These are phyloP conservation scores for Coemansia sp. DNA, from an alignment of 192 early-diverging fungal genomes.

Conservation along the genomic window DNA sequence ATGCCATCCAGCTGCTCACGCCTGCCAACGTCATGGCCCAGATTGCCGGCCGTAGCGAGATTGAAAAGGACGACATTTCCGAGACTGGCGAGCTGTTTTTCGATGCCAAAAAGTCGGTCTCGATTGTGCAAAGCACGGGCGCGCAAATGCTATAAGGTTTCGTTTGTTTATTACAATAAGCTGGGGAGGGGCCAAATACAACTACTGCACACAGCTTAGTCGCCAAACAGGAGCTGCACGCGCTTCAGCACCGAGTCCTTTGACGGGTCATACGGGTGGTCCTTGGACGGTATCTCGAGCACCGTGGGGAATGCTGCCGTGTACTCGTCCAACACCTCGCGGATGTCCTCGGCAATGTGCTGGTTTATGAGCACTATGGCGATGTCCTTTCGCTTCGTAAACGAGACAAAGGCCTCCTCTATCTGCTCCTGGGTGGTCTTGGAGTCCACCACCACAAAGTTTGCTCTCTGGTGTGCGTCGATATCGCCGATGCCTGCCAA, in stretches of 20 bases:
- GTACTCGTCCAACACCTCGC: constrained; percentile 86
- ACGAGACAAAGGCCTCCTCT: constrained; percentile 81
- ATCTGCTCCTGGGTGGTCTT: constrained; percentile 74
- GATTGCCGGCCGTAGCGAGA: constrained; percentile 79
- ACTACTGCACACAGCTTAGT: constrained; percentile 48
- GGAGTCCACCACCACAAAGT: constrained; percentile 94
- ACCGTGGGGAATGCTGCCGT: constrained; percentile 93
- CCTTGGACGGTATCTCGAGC: constrained; percentile 98
- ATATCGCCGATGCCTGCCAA: constrained; percentile 96
- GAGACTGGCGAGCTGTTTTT: constrained; percentile 81
- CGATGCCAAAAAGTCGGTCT: constrained; percentile 50
- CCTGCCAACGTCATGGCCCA: constrained; percentile 84
- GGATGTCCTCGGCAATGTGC: constrained; percentile 92
- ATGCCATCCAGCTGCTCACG: constrained; percentile 92
- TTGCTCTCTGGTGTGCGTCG: constrained; percentile 85
- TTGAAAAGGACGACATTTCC: constrained; percentile 81
- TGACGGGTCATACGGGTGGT: constrained; percentile 93
- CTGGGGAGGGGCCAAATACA: constrained; percentile 3
- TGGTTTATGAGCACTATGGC: constrained; percentile 98
- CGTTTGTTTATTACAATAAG: not conserved
- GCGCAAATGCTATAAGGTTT: constrained; percentile 26
- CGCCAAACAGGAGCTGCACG: constrained; percentile 77
- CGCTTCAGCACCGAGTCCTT: constrained; percentile 85
- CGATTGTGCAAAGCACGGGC: constrained; percentile 40
- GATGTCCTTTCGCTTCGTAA: constrained; percentile 92